Evolutionary conservation across 2,329 filamentous ascomycete species (phyloP), one percentile per base, ranked within the genome.

Genomic region (Pseudogymnoascus sp.): DNA sequence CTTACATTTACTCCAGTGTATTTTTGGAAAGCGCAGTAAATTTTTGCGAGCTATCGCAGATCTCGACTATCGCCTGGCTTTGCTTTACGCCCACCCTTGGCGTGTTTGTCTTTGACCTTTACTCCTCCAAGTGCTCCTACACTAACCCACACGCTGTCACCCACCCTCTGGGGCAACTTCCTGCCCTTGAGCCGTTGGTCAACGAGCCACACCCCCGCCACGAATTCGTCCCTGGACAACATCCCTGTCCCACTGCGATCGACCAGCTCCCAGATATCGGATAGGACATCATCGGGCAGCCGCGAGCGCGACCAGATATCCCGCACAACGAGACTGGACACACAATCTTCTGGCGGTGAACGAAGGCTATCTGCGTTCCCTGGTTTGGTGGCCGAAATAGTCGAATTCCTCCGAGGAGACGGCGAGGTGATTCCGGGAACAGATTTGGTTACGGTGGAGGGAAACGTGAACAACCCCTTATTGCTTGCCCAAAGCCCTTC

Each of bases 401-500:
- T 56, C 28, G n/a, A 34, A 34, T 56, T 56, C 18, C 16, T 36
- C 11, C 50, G 50, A 6, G 50, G 10, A 18, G 10, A 11, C 4
- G 28, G n/a, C 10, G 50, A 56, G 28, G 28, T 56, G 50, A 56
- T 34, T 18, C n/a, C 50, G 18, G 28, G 50, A 36, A 36, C n/a
- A 21, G 50, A 34, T 56, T 18, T 56, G 28, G 28, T 56, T 5
- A 34, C 21, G 25, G 74, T 70, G 56, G 74, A 69, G 31, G 40
- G 23, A 23, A 16, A 31, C 31, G 40, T 62, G 38, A 59, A 62
- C 0, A 85, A 64, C 0, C 90, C 90, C 59, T 86, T 84, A 70
- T 95, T 95, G 44, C 89, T 90, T 1, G 90, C 90, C 89, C 90
- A 95, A 1, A 95, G 83, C 2, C 89, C 90, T 73, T 93, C 90